phyloP scores from a whole-genome alignment of 2,329 filamentous ascomycete species.

The Teratosphaeria viscida region DNA sequence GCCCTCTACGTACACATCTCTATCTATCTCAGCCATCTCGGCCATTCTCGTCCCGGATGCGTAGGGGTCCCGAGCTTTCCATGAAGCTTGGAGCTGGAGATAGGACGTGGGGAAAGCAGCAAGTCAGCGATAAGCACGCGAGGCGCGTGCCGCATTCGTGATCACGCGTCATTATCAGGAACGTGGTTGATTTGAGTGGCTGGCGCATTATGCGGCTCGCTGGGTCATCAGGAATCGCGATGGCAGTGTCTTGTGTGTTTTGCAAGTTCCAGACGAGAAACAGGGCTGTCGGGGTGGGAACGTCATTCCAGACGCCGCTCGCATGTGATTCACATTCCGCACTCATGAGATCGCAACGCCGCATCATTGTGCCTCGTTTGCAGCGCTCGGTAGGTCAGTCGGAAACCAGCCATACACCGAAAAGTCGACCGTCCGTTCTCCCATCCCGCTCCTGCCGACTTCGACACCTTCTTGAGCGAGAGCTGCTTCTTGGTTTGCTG shows the following conservation, averaged over 20 bases:
- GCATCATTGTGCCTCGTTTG: slow-evolving; percentile 11
- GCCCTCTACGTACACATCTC: neutral
- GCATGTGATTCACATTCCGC: neutral
- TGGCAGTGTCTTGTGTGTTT: neutral
- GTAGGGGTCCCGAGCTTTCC: neutral
- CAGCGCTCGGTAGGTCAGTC: slow-evolving; percentile 22
- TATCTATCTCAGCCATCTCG: neutral
- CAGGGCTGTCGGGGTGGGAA: neutral
- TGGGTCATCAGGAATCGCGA: neutral
- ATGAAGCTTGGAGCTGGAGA: neutral
- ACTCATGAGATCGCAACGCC: neutral
- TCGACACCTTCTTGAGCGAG: slow-evolving; percentile 38
- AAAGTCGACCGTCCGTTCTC: slow-evolving; percentile 39
- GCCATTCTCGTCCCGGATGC: neutral
- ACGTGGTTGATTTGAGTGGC: neutral
- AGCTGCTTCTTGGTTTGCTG: slow-evolving; percentile 36
- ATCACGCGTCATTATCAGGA: neutral
- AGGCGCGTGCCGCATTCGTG: neutral
- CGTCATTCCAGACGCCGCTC: neutral
- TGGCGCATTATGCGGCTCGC: neutral
- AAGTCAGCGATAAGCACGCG: neutral
- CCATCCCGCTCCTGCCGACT: slow-evolving; percentile 35
- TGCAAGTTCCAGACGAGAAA: neutral
- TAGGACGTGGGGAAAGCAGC: neutral
- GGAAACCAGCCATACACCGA: slow-evolving; percentile 40